These are phyloP conservation scores for Trichophyton simii DNA, from an alignment of 2,329 filamentous ascomycete genomes.

Conservation along the genomic window DNA sequence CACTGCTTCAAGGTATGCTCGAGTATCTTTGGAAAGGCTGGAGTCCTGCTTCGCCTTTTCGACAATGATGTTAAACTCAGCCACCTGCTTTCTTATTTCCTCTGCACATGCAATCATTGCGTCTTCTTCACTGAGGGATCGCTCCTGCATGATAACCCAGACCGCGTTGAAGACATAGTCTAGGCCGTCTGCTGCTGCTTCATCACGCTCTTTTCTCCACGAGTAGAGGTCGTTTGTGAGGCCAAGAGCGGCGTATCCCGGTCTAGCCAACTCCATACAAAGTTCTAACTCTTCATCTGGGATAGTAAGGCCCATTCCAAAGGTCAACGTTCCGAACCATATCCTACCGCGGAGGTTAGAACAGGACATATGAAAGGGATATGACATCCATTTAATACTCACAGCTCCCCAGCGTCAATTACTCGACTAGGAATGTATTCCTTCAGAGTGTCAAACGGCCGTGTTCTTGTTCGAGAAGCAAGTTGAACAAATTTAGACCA, in stretches of 20 bases:
- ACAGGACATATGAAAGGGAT: background rate
- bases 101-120: constrained; percentile 19
- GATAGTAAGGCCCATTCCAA: constrained; percentile 28
- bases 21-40: constrained; percentile 17
- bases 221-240: constrained; percentile 33
- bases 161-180: constrained; percentile 22
- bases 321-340: constrained; percentile 27
- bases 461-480: constrained; percentile 7
- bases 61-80: constrained; percentile 13
- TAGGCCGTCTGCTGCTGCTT: constrained; percentile 20
- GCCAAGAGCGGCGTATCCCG: constrained; percentile 21
- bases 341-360: constrained; percentile 16
- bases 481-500: constrained; percentile 18
- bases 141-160: constrained; percentile 31
- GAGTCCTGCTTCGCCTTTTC: constrained; percentile 11
- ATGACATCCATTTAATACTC: background rate
- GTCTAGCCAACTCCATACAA: constrained; percentile 19
- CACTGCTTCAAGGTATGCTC: constrained; percentile 22
- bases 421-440: constrained; percentile 21
- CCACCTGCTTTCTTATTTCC: constrained; percentile 18
- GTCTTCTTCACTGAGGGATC: constrained; percentile 17
- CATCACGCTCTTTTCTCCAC: constrained; percentile 26
- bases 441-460: constrained; percentile 16
- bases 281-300: constrained; percentile 24
- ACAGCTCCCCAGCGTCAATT: constrained; percentile 21